Base-by-base conservation (phyloP, 352 stramenopile species). In the Globisporangium sylvaticum region DNA sequence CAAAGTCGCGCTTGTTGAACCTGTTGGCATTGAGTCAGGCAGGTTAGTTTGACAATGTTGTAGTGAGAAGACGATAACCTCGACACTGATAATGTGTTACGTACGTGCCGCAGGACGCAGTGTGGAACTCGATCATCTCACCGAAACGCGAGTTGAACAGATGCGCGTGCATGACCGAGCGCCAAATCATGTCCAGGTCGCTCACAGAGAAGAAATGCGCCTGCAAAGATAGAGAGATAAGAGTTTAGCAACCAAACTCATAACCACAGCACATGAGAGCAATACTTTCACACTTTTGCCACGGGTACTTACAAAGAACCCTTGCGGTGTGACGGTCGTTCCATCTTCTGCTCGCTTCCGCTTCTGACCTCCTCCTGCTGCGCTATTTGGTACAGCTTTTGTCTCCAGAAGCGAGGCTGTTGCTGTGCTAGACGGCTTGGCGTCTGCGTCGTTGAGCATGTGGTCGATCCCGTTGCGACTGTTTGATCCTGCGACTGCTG, bases 121-220 rank as follows among this genome's bases (percentile, higher is more conserved):
- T 86, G 60, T 86, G 81, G 54, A 89, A 87, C 64, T 89, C 81
- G 29, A 89, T 85, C 61, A 74, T 76, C 15, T 89, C 79, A 12
- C 81, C 81, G 62, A 89, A 89, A 12, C 77, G 71, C 1, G 55
- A 54, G 53, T 89, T 89, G 31, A 89, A 84, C 53, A 89, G 53
- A 39, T 89, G 81, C 24, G 79, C 77, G 60, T 89, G 78, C 75
- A 88, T 79, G 48, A 89, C 72, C 0, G 77, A 87, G 9, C 79
- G 74, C 81, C 79, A 89, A 4, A 89, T 62, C 70, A 88, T 84
- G 48, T 89, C 79, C 44, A 89, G 42, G 24, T 89, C 80, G 18
- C 57, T 79, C 22, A 87, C 68, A 3, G 77, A 69, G 32, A 89
- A 88, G 58, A 88, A 87, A 69, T 87, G 58, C 29, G 81, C 79